phyloP scores from a whole-genome alignment of 768 basidiomycete genomes.

The Lactarius pseudohatsudake region DNA sequence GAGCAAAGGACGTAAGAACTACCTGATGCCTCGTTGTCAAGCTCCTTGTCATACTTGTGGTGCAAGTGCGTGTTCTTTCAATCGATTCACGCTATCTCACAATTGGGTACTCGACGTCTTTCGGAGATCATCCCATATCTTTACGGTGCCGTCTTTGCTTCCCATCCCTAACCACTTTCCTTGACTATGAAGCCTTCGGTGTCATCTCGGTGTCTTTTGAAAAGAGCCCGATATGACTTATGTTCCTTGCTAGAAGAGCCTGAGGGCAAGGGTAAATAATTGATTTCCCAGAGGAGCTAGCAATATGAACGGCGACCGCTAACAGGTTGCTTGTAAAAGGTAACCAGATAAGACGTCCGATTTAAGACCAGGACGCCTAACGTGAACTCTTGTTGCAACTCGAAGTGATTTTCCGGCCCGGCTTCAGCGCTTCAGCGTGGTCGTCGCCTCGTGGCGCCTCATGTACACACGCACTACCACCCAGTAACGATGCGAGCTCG shows the following conservation, averaged over 20 bases:
- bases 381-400: neutral
- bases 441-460: neutral
- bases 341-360: constrained; percentile 11
- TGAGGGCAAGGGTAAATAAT: constrained; percentile 42
- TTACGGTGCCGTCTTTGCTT: constrained; percentile 65
- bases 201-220: constrained; percentile 96
- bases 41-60: constrained; percentile 70
- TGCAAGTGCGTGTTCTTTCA: constrained; percentile 71
- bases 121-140: constrained; percentile 95
- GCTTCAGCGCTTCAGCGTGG: neutral
- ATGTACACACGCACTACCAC: neutral
- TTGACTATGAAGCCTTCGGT: constrained; percentile 65
- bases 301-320: constrained; percentile 92
- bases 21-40: constrained; percentile 80
- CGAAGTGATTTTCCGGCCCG: neutral
- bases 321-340: constrained; percentile 77
- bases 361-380: constrained; percentile 20
- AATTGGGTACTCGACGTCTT: constrained; percentile 38
- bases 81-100: constrained; percentile 14
- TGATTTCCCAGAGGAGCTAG: constrained; percentile 51
- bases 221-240: constrained; percentile 84
- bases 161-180: constrained; percentile 56
- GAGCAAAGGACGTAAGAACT: constrained; percentile 26
- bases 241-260: constrained; percentile 26
- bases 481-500: neutral